A percentile compares a stretch with the other conserved stretches of the same genome.
phyloP scores from a whole-genome alignment of 352 stramenopile genomes.

The Phytopythium vexans region DNA sequence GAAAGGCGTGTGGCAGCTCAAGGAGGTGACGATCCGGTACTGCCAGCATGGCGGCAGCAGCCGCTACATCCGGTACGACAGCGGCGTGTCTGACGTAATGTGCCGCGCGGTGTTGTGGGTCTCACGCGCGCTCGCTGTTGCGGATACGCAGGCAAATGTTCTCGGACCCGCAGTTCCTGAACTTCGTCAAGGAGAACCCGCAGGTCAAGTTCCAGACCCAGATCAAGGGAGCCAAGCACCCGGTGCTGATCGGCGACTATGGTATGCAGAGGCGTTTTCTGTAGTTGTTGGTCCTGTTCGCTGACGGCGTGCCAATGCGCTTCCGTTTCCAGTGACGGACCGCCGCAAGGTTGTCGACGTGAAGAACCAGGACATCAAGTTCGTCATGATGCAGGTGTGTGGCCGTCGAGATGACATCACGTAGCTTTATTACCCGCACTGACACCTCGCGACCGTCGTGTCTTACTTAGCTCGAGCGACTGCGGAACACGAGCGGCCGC shows the following conservation, averaged over 20 bases:
- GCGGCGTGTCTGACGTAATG: neutral
- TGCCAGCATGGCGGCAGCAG: slow-evolving; percentile 79
- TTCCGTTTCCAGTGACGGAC: slow-evolving; percentile 52
- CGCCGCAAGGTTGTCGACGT: slow-evolving; percentile 83
- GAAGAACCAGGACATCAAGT: slow-evolving; percentile 86
- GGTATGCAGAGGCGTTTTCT: slow-evolving; percentile 25
- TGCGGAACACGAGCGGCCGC: slow-evolving; percentile 82
- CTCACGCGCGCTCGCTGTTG: neutral
- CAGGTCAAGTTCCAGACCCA: slow-evolving; percentile 84
- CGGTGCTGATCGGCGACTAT: slow-evolving; percentile 83
- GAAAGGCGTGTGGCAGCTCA: slow-evolving; percentile 73
- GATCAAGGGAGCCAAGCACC: slow-evolving; percentile 80
- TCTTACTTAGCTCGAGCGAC: slow-evolving; percentile 60
- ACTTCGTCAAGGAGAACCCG: slow-evolving; percentile 86
- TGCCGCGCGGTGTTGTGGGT: neutral
- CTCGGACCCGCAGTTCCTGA: slow-evolving; percentile 68
- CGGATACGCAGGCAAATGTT: slow-evolving; percentile 47
- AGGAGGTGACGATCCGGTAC: slow-evolving; percentile 81
- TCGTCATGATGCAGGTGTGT: slow-evolving; percentile 77
- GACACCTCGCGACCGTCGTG: too few species aligned
- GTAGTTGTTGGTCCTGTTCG: neutral
- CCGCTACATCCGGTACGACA: slow-evolving; percentile 54
- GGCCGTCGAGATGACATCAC: neutral
- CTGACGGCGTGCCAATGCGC: neutral
- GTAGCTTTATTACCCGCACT: too few species aligned